Conservation (phyloP, 1,139 yeast species). For the Yamadazyma epiphylla region DNA sequence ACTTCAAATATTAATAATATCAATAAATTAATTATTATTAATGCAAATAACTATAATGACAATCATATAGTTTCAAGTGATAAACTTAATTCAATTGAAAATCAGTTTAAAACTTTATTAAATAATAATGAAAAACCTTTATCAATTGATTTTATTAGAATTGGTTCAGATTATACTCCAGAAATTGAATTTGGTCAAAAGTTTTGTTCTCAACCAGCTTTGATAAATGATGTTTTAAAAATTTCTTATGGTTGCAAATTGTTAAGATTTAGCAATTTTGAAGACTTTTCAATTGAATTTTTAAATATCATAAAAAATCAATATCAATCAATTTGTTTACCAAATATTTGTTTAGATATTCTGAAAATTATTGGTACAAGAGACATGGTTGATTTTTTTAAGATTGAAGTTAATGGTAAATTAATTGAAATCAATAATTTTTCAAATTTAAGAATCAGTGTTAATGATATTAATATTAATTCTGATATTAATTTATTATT, state of each 20-base stretch:
- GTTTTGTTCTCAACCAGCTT: conserved; percentile 12
- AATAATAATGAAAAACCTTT: conserved; percentile 13
- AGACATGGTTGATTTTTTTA: conserved; percentile 15
- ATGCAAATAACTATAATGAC: conserved; percentile 16
- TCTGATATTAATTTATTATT: conserved; percentile 11
- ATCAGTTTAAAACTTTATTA: conserved; percentile 9
- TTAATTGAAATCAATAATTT: conserved; percentile 12
- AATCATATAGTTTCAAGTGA: conserved; percentile 4
- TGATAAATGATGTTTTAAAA: conserved; percentile 13
- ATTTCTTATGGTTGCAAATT: conserved; percentile 18
- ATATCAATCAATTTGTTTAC: conserved; percentile 18
- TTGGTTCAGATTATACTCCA: conserved; percentile 18
- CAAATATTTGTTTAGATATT: conserved; percentile 17
- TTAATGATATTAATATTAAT: conserved; percentile 10
- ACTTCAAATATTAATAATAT: conserved; percentile 15
- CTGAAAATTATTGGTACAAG: conserved; percentile 18
- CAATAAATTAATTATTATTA: conserved; percentile 26
- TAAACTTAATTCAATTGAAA: conserved; percentile 6
- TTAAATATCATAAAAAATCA: conserved; percentile 10
- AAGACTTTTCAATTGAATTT: conserved; percentile 16
- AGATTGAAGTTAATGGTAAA: conserved; percentile 23
- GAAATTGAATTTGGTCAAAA: conserved; percentile 16
- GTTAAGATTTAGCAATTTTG: conserved; percentile 17
- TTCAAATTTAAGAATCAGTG: conserved; percentile 12
- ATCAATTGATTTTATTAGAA: conserved; percentile 23